phyloP scores from a whole-genome alignment of 2,329 filamentous ascomycete genomes.

The Verruconis gallopava region DNA sequence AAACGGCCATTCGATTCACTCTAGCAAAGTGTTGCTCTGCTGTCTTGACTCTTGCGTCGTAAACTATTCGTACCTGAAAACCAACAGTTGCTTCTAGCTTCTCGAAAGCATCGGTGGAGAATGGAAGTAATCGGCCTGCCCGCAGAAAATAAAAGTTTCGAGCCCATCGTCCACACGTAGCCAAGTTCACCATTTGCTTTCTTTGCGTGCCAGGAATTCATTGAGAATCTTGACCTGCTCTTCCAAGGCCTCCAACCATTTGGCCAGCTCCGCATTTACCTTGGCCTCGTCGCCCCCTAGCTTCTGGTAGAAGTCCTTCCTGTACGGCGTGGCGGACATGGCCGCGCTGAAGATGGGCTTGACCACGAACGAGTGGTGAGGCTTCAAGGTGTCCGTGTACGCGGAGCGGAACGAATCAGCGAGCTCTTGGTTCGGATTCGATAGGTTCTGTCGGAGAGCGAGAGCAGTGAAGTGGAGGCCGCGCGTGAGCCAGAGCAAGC shows the following conservation, averaged over 20 bases:
- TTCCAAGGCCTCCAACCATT: slow-evolving; percentile 67
- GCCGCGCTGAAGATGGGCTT: slow-evolving; percentile 89
- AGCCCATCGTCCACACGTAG: too few species aligned
- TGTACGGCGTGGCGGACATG: slow-evolving; percentile 87
- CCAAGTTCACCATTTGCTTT: slow-evolving; percentile 19
- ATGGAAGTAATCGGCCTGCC: too few species aligned
- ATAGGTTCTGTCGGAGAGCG: slow-evolving; percentile 65
- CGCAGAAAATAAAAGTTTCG: too few species aligned
- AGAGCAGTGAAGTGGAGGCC: slow-evolving; percentile 89
- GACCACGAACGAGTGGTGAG: slow-evolving; percentile 76
- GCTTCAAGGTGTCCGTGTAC: slow-evolving; percentile 79
- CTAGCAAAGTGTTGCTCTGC: too few species aligned
- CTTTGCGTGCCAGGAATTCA: slow-evolving; percentile 43
- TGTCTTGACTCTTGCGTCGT: too few species aligned
- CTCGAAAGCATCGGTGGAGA: too few species aligned
- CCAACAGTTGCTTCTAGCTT: too few species aligned
- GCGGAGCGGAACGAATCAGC: slow-evolving; percentile 73
- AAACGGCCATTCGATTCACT: too few species aligned
- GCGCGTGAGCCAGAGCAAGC: slow-evolving; percentile 5
- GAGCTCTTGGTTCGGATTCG: slow-evolving; percentile 59
- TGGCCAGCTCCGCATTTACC: slow-evolving; percentile 50
- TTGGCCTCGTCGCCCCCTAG: slow-evolving; percentile 54
- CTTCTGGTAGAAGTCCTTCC: slow-evolving; percentile 86
- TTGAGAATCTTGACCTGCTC: slow-evolving; percentile 67
- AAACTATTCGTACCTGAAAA: too few species aligned